A percentile compares a stretch with the other conserved stretches of the same genome.
Conservation (phyloP, 768 basidiomycete species). For the Auricularia heimuer region DNA sequence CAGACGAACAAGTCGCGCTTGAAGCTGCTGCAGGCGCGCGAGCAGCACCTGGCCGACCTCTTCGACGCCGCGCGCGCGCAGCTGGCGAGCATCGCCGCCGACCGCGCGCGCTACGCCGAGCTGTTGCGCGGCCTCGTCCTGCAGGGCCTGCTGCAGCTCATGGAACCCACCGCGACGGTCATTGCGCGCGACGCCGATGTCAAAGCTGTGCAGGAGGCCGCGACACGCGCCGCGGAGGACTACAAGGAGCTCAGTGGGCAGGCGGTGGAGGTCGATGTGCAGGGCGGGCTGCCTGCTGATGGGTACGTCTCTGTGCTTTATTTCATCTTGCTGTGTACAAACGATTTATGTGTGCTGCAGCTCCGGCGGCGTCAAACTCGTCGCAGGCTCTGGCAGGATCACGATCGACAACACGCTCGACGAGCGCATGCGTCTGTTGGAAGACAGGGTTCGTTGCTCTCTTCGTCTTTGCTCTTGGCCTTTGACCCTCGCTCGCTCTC, state of each 20-base stretch:
- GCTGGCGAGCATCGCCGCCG: constrained; percentile 51
- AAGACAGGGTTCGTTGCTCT: constrained; percentile 58
- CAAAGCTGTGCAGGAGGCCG: constrained; percentile 50
- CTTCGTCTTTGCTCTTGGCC: not conserved
- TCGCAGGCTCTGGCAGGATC: constrained; percentile 65
- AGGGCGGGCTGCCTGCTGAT: constrained; percentile 55
- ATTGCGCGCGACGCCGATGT: constrained; percentile 60
- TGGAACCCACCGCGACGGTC: constrained; percentile 65
- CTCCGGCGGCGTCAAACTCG: constrained; percentile 77
- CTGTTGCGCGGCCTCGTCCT: constrained; percentile 79
- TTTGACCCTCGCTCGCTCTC: not conserved
- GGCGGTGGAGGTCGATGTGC: constrained; percentile 44
- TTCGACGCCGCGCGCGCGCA: constrained; percentile 63
- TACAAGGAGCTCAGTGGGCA: constrained; percentile 77
- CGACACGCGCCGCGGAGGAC: constrained; percentile 46
- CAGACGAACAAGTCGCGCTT: constrained; percentile 95
- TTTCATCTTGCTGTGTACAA: too few relatives aligned
- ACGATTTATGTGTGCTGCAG: constrained; percentile 18
- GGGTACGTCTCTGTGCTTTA: not conserved
- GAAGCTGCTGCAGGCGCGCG: constrained; percentile 78
- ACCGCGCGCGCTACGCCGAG: constrained; percentile 62
- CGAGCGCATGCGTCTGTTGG: constrained; percentile 77
- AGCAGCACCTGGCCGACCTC: constrained; percentile 85
- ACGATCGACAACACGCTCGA: constrained; percentile 92
- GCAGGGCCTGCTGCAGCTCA: constrained; percentile 70